phyloP scores from a whole-genome alignment of 352 stramenopile genomes.

The Phytophthora litchii region DNA sequence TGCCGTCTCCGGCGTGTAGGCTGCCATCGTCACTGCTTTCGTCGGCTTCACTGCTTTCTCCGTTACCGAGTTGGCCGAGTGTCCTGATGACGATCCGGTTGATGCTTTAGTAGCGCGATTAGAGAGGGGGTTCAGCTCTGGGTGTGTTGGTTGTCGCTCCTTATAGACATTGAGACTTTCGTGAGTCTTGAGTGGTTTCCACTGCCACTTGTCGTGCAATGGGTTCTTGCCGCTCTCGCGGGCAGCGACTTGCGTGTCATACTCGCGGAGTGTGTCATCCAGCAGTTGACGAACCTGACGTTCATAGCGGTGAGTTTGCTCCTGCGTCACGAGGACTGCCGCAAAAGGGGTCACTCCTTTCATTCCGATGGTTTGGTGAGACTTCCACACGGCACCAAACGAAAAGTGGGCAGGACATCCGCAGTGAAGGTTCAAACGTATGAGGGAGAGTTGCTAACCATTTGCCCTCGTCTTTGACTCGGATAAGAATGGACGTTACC shows the following conservation, averaged over 20 bases:
- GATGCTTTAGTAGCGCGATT: slow-evolving; percentile 9
- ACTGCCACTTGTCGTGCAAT: slow-evolving; percentile 40
- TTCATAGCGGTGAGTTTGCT: slow-evolving; percentile 21
- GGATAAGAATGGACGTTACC: slow-evolving; percentile 18
- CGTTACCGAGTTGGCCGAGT: slow-evolving; percentile 1
- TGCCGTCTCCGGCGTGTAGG: slow-evolving; percentile 29
- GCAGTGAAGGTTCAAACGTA: neutral
- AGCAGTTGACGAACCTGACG: slow-evolving; percentile 32
- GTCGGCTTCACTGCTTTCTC: slow-evolving; percentile 13
- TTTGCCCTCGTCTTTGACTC: slow-evolving; percentile 1
- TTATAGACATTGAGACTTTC: slow-evolving; percentile 40
- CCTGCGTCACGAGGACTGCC: slow-evolving; percentile 22
- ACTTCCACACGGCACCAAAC: slow-evolving; percentile 8
- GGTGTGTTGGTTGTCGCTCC: slow-evolving; percentile 34
- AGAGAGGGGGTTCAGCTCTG: slow-evolving; percentile 8
- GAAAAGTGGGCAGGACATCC: slow-evolving; percentile 12
- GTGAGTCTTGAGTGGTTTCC: slow-evolving; percentile 36
- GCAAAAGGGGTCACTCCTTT: slow-evolving; percentile 30
- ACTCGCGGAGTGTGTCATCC: slow-evolving; percentile 29
- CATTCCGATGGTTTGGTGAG: slow-evolving; percentile 12
- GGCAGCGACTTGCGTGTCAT: slow-evolving; percentile 14
- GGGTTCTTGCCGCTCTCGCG: slow-evolving; percentile 23
- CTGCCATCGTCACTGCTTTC: slow-evolving; percentile 35
- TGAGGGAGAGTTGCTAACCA: slow-evolving; percentile 9
- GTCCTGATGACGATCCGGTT: slow-evolving; percentile 1